A percentile compares a stretch with the other conserved stretches of the same genome.
phyloP scores from a whole-genome alignment of 2,329 filamentous ascomycete species.

The Fusarium buharicum region DNA sequence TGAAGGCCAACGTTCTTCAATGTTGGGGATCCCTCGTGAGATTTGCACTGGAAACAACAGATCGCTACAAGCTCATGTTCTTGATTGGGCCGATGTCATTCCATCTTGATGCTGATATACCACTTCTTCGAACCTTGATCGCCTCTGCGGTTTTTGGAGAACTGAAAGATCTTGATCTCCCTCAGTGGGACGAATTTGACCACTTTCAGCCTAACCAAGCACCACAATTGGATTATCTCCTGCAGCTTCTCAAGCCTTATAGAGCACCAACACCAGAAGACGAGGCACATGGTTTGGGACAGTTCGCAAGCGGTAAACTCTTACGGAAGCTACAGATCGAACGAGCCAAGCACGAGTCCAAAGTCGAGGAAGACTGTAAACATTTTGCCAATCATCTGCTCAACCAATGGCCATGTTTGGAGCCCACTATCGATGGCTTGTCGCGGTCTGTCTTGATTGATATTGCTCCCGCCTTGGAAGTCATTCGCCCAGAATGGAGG shows the following conservation, averaged over 20 bases:
- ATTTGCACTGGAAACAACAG: conserved; percentile 9
- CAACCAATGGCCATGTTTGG: conserved; percentile 42
- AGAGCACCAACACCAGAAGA: conserved; percentile 8
- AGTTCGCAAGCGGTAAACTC: conserved; percentile 41
- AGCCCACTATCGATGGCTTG: conserved; percentile 33
- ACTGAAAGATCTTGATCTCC: conserved; percentile 25
- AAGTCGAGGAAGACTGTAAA: conserved; percentile 42
- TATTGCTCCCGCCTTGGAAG: conserved; percentile 36
- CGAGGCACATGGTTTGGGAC: conserved; percentile 15
- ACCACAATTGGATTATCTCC: conserved; percentile 33
- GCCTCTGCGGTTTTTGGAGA: conserved; percentile 39
- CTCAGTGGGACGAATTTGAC: conserved; percentile 36
- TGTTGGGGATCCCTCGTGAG: conserved; percentile 37
- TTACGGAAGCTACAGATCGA: conserved; percentile 35
- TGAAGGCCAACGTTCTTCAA: conserved; percentile 34
- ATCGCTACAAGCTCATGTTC: conserved; percentile 40
- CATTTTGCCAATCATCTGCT: conserved; percentile 38
- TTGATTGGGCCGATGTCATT: conserved; percentile 40
- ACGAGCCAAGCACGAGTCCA: conserved; percentile 31
- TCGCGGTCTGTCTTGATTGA: conserved; percentile 35
- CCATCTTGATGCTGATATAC: conserved; percentile 31
- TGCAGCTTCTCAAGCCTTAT: conserved; percentile 39
- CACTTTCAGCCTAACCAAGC: conserved; percentile 39
- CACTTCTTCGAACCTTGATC: conserved; percentile 36
- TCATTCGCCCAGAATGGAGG: conserved; percentile 43